Evolutionary conservation across 768 basidiomycete species (phyloP), one percentile per base, ranked within the genome.

Genomic region (Russula ochroleuca): DNA sequence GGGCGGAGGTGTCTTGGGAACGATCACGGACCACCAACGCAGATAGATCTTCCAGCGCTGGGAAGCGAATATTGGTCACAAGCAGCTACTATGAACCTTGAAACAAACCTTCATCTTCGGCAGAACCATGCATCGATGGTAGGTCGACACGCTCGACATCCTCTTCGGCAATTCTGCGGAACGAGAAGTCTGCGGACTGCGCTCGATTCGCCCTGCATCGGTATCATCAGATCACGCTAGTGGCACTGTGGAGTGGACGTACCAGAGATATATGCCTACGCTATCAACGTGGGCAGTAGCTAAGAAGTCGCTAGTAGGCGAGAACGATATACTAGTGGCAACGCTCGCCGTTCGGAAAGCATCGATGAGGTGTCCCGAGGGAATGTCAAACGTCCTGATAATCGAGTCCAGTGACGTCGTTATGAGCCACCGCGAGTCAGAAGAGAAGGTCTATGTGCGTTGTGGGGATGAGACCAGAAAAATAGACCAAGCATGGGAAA

Each of bases 181-280:
- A 85, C 2, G 93, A 80, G 19, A 97, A 82, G 63, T 96, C 90
- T 0, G 87, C 75, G 73, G 94, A 98, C 72, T 98, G 97, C 11
- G 95, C 94, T 54, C 94, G 86, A 74, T 99, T 98, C 14, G 95
- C 93, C 94, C 90, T 94, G 65, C 14, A 11, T 60, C 2, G 5
- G 45, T 61, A 53, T 48, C 48, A 56, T 56, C 67, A 45, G 57
- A 31, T 60, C 40, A 19, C 59, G 66, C 64, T 51, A 33, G 50
- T 25, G 15, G 38, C 23, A 21, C 33, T 55, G 17, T 5, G 21
- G 49, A 7, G 59, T 15, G 31, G 31, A 69, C 81, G 60, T 63
- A 89, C 94, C 97, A 99, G n/a, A 99, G 82, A 74, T 89, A 95
- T 2, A 99, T 82, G 13, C 95, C 97, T 58, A 98, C 88, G 63